Evolutionary conservation across 805 yeast genomes (phyloP).

Genomic region (Hanseniaspora pseudoguilliermondii): DNA sequence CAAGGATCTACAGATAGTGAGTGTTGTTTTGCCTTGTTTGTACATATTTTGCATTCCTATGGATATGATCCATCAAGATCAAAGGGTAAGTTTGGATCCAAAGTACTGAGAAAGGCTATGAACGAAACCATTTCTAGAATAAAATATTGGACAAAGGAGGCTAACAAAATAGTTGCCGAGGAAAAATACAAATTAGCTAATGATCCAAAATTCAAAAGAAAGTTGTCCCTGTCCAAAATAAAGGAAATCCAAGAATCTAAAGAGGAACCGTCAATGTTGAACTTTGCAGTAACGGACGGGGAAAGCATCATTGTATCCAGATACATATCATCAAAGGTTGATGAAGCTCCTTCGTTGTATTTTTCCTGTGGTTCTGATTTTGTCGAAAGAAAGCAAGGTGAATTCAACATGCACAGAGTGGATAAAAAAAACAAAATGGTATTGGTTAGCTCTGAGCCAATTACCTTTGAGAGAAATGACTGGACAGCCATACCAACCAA

Average conservation of each 20-base stretch:
- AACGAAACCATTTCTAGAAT: constrained; percentile 60
- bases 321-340: constrained; percentile 75
- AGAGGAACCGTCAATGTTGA: constrained; percentile 69
- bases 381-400: constrained; percentile 80
- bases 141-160: constrained; percentile 65
- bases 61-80: constrained; percentile 57
- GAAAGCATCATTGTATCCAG: constrained; percentile 72
- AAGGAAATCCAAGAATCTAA: constrained; percentile 16
- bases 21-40: constrained; percentile 79
- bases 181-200: constrained; percentile 19
- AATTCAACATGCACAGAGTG: constrained; percentile 84
- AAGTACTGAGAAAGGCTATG: constrained; percentile 52
- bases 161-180: constrained; percentile 23
- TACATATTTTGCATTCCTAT: constrained; percentile 61
- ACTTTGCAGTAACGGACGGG: constrained; percentile 94
- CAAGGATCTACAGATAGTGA: constrained; percentile 96
- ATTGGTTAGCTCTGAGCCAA: constrained; percentile 94
- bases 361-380: constrained; percentile 89
- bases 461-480: constrained; percentile 91
- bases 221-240: neutral
- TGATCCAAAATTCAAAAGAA: neutral
- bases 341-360: constrained; percentile 93
- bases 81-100: constrained; percentile 39
- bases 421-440: constrained; percentile 88
- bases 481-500: constrained; percentile 97